phyloP scores from a whole-genome alignment of 1,284 basidiomycete genomes.

The Pyrrhoderma noxium region DNA sequence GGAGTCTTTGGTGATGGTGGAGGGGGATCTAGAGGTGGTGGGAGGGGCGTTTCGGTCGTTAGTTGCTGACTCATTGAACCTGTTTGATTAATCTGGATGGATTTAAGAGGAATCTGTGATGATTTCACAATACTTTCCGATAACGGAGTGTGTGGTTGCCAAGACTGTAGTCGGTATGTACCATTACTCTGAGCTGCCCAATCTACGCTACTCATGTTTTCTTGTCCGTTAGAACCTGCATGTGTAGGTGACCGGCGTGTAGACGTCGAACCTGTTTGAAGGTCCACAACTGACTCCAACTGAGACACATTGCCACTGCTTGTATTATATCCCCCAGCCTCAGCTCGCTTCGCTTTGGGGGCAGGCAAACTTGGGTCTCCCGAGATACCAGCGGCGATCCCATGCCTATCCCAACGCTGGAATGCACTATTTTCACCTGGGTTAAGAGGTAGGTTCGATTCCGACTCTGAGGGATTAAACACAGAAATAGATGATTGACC shows the following conservation, averaged over 20 bases:
- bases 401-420: slow-evolving; percentile 14
- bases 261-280: background rate
- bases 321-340: too few species aligned
- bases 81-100: background rate
- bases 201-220: slow-evolving; percentile 10
- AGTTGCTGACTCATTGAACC: background rate
- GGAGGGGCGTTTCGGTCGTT: background rate
- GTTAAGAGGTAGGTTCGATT: slow-evolving; percentile 16
- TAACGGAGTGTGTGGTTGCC: slow-evolving; percentile 13
- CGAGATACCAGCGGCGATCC: slow-evolving; percentile 9
- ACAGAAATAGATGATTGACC: slow-evolving; percentile 2
- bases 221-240: background rate
- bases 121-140: slow-evolving; percentile 12
- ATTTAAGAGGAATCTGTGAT: background rate
- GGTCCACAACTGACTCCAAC: slow-evolving; percentile 7
- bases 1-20: slow-evolving; percentile 1
- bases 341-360: slow-evolving; percentile 6
- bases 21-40: slow-evolving; percentile 9
- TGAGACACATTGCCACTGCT: slow-evolving; percentile 6
- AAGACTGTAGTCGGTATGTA: slow-evolving; percentile 12
- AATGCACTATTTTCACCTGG: slow-evolving; percentile 9
- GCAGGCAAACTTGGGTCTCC: slow-evolving; percentile 14
- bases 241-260: background rate
- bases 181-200: slow-evolving; percentile 14
- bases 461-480: slow-evolving; percentile 17